These are phyloP conservation scores for Melanopsichium pennsylvanicum DNA, from an alignment of 1,284 basidiomycete genomes.

Conservation along the genomic window DNA sequence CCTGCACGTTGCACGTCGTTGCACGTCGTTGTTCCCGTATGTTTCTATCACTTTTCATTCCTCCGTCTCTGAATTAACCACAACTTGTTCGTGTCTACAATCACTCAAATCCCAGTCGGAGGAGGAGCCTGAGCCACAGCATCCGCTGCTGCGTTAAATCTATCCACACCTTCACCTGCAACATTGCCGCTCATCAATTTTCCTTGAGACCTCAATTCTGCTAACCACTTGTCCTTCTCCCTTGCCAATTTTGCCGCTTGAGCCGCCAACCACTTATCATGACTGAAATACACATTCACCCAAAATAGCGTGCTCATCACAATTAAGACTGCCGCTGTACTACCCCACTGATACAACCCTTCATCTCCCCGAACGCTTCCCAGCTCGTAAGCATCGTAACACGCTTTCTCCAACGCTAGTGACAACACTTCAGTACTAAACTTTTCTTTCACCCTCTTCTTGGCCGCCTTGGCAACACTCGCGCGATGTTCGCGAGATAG, in stretches of 20 bases:
- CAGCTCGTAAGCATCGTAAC: constrained; percentile 36
- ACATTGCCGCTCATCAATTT: too few species aligned
- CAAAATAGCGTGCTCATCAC: constrained; percentile 39
- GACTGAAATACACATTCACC: constrained; percentile 42
- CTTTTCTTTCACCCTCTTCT: constrained; percentile 18
- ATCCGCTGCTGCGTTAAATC: not conserved
- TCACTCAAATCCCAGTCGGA: too few species aligned
- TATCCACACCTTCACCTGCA: too few species aligned
- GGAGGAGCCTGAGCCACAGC: too few species aligned
- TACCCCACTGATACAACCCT: constrained; percentile 49
- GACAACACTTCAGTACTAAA: constrained; percentile 48
- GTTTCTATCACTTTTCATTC: too few species aligned
- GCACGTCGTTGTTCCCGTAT: too few species aligned
- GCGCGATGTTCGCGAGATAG: constrained; percentile 12
- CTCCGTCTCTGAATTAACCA: too few species aligned
- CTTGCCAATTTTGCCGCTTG: constrained; percentile 29
- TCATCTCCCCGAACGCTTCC: constrained; percentile 46
- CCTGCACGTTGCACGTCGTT: too few species aligned
- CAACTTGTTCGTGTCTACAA: too few species aligned
- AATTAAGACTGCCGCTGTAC: constrained; percentile 24
- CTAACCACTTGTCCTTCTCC: constrained; percentile 38
- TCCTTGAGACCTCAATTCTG: constrained; percentile 4
- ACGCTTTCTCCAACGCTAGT: constrained; percentile 35
- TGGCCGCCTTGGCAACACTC: constrained; percentile 13
- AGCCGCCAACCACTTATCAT: constrained; percentile 35